phyloP scores from a whole-genome alignment of 305 asterid species.

The Rubia tinctorum region DNA sequence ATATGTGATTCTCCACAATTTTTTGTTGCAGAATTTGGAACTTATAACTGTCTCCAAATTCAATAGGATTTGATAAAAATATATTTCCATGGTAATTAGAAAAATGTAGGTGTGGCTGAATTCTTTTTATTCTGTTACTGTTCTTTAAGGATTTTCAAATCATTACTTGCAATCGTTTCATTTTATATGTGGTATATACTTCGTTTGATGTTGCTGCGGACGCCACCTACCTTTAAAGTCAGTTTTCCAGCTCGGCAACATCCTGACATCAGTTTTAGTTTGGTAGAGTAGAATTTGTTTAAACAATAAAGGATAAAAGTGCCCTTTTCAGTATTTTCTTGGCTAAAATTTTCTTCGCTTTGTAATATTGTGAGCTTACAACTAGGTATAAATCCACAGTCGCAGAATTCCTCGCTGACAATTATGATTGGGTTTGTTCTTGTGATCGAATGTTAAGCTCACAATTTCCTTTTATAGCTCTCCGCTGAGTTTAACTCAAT shows the following conservation, averaged over 20 bases:
- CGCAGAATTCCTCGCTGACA: constrained; percentile 61
- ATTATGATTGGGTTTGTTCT: constrained; percentile 64
- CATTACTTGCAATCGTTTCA: too few relatives aligned
- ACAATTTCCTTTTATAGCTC: constrained; percentile 36
- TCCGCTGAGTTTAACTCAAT: constrained; percentile 78
- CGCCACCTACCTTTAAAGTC: constrained; percentile 91
- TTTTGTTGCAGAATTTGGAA: too few relatives aligned
- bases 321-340: not conserved
- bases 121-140: too few relatives aligned
- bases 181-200: too few relatives aligned
- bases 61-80: too few relatives aligned
- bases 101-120: too few relatives aligned
- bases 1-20: too few relatives aligned
- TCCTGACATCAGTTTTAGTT: not conserved
- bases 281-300: not conserved
- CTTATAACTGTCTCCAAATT: too few relatives aligned
- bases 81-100: too few relatives aligned
- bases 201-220: constrained; percentile 87
- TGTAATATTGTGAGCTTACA: constrained; percentile 57
- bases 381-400: constrained; percentile 95
- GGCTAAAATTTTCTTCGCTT: constrained; percentile 13
- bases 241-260: not conserved
- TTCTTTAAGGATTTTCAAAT: too few relatives aligned
- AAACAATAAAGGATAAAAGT: too few relatives aligned
- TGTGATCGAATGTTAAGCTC: not conserved